Evolutionary conservation across 192 early-diverging fungal species (phyloP).

Genomic region (Coemansia sp.): DNA sequence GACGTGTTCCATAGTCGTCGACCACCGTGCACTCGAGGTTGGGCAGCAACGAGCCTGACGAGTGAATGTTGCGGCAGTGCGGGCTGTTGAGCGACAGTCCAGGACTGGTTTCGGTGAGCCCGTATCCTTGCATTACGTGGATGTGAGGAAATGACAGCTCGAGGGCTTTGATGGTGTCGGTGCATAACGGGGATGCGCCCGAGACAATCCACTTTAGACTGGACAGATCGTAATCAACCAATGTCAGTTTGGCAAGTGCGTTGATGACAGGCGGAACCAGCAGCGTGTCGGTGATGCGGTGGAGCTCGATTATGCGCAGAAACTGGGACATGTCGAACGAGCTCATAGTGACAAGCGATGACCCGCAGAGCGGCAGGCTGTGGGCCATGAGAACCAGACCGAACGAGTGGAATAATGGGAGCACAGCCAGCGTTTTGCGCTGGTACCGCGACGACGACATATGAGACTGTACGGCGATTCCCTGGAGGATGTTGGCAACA

Average conservation of each 20-base stretch:
- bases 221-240: constrained; percentile 60
- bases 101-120: constrained; percentile 59
- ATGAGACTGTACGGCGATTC: background rate
- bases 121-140: constrained; percentile 58
- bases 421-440: constrained; percentile 22
- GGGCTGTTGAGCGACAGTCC: constrained; percentile 19
- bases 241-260: constrained; percentile 68
- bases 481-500: constrained; percentile 61
- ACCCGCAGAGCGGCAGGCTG: constrained; percentile 18
- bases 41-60: constrained; percentile 71
- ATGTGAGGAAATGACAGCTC: constrained; percentile 42
- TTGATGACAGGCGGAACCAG: constrained; percentile 70
- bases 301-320: constrained; percentile 59
- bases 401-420: constrained; percentile 70
- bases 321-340: constrained; percentile 69
- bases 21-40: constrained; percentile 71
- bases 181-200: constrained; percentile 77
- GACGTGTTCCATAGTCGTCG: constrained; percentile 50
- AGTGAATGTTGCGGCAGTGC: constrained; percentile 24
- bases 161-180: constrained; percentile 33
- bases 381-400: constrained; percentile 31
- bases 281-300: constrained; percentile 62
- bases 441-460: background rate
- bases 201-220: constrained; percentile 60
- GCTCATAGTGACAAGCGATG: constrained; percentile 60